These are phyloP conservation scores for Coffea eugenioides DNA, from an alignment of 257 asterid genomes.

Conservation along the genomic window DNA sequence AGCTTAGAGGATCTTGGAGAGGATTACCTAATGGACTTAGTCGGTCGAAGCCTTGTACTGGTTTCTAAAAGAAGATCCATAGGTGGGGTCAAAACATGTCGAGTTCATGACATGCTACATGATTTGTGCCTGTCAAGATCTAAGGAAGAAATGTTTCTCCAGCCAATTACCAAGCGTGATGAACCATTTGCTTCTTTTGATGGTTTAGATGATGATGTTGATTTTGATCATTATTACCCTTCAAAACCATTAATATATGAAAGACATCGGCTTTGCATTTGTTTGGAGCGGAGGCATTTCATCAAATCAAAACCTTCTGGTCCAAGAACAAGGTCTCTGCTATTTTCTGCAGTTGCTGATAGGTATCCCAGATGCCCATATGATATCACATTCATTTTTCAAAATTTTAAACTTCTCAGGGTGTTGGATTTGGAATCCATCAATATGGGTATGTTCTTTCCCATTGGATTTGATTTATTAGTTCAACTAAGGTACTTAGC, in stretches of 20 bases:
- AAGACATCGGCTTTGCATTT: neutral
- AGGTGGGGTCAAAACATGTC: slow-evolving; percentile 10
- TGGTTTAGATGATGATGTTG: neutral
- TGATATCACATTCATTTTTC: neutral
- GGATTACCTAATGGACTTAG: slow-evolving; percentile 1
- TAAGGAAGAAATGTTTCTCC: neutral
- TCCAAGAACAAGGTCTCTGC: neutral
- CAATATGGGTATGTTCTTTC: neutral
- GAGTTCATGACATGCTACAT: slow-evolving; percentile 16
- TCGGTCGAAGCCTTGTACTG: slow-evolving; percentile 13
- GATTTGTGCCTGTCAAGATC: slow-evolving; percentile 12
- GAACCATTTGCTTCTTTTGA: neutral
- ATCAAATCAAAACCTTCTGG: neutral
- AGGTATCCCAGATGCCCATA: neutral
- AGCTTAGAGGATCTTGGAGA: slow-evolving; percentile 1
- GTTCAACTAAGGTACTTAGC: slow-evolving; percentile 12
- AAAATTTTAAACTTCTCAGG: slow-evolving; percentile 4
- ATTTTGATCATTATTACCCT: neutral
- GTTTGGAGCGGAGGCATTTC: neutral
- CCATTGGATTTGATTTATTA: neutral
- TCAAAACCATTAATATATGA: neutral
- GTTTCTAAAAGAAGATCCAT: neutral
- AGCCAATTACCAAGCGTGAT: neutral
- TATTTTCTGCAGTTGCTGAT: neutral
- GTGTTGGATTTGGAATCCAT: slow-evolving; percentile 3